phyloP scores from a whole-genome alignment of 139 green algal genomes.

The Deuterostichococcus epilithicus region DNA sequence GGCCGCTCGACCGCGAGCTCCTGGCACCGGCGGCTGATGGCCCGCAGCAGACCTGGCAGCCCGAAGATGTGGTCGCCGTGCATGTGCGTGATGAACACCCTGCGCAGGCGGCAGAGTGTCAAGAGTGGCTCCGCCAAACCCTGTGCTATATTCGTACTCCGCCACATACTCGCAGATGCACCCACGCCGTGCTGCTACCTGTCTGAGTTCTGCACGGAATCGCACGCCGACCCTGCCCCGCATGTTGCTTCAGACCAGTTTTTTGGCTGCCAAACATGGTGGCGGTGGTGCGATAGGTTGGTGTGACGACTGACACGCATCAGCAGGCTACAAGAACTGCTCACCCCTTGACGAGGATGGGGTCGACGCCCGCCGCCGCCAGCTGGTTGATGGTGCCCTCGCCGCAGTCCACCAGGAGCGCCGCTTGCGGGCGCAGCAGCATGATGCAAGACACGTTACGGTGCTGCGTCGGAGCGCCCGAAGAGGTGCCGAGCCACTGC shows the following conservation, averaged over 20 bases:
- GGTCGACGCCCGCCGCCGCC: slow-evolving; percentile 34
- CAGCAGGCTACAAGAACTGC: neutral
- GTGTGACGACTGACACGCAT: neutral
- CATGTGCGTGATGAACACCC: slow-evolving; percentile 90
- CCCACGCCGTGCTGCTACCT: too few relatives aligned
- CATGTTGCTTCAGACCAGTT: too few relatives aligned
- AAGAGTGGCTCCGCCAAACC: neutral
- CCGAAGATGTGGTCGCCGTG: slow-evolving; percentile 98
- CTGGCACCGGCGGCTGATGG: slow-evolving; percentile 10
- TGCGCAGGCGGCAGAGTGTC: too few relatives aligned
- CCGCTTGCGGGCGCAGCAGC: slow-evolving; percentile 31
- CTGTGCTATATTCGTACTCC: neutral
- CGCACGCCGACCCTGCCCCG: too few relatives aligned
- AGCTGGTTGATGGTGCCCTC: slow-evolving; percentile 65
- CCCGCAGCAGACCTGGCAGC: slow-evolving; percentile 50
- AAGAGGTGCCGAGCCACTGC: slow-evolving; percentile 87
- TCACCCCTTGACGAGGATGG: slow-evolving; percentile 20
- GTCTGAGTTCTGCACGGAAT: too few relatives aligned
- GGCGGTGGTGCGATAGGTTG: too few relatives aligned
- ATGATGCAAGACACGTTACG: slow-evolving; percentile 84
- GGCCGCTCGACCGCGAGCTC: neutral
- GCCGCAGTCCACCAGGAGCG: slow-evolving; percentile 85
- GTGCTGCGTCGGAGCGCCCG: slow-evolving; percentile 57
- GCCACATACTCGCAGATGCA: too few relatives aligned
- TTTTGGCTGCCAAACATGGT: too few relatives aligned